Evolutionary conservation across 225 moss, liverwort and hornwort genomes (phyloP).

Genomic region (Lunularia cruciata): DNA sequence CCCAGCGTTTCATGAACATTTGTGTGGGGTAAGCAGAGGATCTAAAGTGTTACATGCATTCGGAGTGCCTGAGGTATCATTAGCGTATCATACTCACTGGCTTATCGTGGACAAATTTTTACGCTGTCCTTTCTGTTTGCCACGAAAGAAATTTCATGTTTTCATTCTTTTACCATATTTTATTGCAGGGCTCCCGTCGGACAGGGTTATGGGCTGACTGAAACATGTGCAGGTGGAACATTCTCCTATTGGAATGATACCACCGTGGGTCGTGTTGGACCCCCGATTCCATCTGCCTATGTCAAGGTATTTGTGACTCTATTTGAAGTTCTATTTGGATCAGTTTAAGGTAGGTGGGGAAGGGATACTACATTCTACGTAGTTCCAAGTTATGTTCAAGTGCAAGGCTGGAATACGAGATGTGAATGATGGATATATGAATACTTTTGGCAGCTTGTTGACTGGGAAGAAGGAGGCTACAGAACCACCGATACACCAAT

Average conservation of each 20-base stretch:
- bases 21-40: conserved; percentile 68
- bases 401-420: too few species aligned
- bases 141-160: conserved; percentile 19
- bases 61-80: too few species aligned
- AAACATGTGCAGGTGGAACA: conserved; percentile 96
- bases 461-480: conserved; percentile 96
- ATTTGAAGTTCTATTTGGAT: too few species aligned
- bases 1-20: conserved; percentile 96
- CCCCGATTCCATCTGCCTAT: conserved; percentile 72
- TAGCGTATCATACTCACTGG: too few species aligned
- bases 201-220: conserved; percentile 98
- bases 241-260: conserved; percentile 82
- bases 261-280: conserved; percentile 90
- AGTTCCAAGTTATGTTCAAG: too few species aligned
- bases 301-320: conserved; percentile 55
- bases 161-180: conserved; percentile 12
- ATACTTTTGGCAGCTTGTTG: conserved; percentile 75
- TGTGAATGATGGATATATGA: too few species aligned
- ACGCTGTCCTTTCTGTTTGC: not conserved
- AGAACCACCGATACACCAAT: conserved; percentile 65
- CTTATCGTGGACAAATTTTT: too few species aligned
- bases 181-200: conserved; percentile 78
- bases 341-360: not conserved
- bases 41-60: too few species aligned
- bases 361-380: too few species aligned